These are phyloP conservation scores for Ustilago nuda DNA, from an alignment of 1,284 basidiomycete species.

Conservation along the genomic window DNA sequence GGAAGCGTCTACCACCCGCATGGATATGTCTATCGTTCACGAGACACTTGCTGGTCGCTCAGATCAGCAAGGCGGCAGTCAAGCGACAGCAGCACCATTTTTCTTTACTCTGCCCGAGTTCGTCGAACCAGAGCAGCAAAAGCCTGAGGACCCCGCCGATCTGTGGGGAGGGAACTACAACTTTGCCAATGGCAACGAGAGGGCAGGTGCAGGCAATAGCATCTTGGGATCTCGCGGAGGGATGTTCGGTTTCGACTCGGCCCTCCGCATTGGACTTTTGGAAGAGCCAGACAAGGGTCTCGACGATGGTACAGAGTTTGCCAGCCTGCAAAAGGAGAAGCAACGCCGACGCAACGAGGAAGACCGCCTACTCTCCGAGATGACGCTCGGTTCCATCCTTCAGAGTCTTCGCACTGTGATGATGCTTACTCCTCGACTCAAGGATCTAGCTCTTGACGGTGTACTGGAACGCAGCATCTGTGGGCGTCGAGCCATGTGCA, in stretches of 20 bases:
- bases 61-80: slow-evolving; percentile 12
- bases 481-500: slow-evolving; percentile 50
- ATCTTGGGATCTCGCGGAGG: slow-evolving; percentile 43
- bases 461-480: slow-evolving; percentile 51
- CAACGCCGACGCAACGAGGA: slow-evolving; percentile 41
- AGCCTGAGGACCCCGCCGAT: slow-evolving; percentile 48
- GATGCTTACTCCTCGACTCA: slow-evolving; percentile 47
- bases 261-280: slow-evolving; percentile 33
- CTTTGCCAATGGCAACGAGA: slow-evolving; percentile 51
- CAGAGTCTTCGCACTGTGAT: slow-evolving; percentile 47
- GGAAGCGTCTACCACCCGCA: slow-evolving; percentile 34
- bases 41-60: slow-evolving; percentile 10
- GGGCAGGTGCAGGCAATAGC: slow-evolving; percentile 50
- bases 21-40: slow-evolving; percentile 39
- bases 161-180: slow-evolving; percentile 50
- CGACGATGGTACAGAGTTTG: slow-evolving; percentile 43
- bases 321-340: slow-evolving; percentile 32
- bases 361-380: slow-evolving; percentile 48
- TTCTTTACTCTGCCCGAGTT: slow-evolving; percentile 38
- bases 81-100: slow-evolving; percentile 9
- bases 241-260: slow-evolving; percentile 52
- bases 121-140: slow-evolving; percentile 44
- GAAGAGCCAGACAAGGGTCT: slow-evolving; percentile 34
- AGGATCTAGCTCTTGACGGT: slow-evolving; percentile 52
- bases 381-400: slow-evolving; percentile 51